phyloP scores from a whole-genome alignment of 345 rosid species.

The Eucalyptus shirleyi region DNA sequence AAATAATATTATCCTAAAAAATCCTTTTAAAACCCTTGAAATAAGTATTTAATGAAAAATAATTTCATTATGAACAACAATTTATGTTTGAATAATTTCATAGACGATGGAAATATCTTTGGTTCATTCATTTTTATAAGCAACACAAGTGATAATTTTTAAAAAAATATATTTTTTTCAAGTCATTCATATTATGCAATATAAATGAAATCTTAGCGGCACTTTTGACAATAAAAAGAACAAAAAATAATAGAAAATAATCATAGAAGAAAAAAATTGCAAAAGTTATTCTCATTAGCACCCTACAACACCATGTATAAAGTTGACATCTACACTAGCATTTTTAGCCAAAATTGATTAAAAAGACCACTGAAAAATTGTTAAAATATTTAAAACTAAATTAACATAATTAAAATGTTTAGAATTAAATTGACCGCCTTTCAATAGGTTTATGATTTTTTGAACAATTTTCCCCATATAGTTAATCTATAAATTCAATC shows the following conservation, averaged over 20 bases:
- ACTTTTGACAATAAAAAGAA: neutral
- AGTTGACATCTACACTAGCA: fast-evolving
- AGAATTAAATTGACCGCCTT: no score
- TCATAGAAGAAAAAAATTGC: neutral
- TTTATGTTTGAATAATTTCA: no score
- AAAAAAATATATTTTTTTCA: neutral
- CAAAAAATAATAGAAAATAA: neutral
- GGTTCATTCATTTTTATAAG: neutral
- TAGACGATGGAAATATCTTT: no score
- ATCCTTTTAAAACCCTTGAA: neutral
- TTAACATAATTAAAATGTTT: no score
- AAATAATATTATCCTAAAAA: neutral
- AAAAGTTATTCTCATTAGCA: neutral
- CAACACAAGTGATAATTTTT: no score
- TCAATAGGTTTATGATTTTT: neutral
- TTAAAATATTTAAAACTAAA: neutral
- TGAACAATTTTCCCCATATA: neutral
- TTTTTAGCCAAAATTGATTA: neutral
- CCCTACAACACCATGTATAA: fast-evolving
- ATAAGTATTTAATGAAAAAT: neutral
- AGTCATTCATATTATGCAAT: no score
- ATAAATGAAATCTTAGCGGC: neutral
- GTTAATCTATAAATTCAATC: neutral
- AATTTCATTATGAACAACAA: neutral
- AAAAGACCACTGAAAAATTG: fast-evolving